Conservation (phyloP, 2,329 filamentous ascomycete species). For the Apiospora malaysiana region DNA sequence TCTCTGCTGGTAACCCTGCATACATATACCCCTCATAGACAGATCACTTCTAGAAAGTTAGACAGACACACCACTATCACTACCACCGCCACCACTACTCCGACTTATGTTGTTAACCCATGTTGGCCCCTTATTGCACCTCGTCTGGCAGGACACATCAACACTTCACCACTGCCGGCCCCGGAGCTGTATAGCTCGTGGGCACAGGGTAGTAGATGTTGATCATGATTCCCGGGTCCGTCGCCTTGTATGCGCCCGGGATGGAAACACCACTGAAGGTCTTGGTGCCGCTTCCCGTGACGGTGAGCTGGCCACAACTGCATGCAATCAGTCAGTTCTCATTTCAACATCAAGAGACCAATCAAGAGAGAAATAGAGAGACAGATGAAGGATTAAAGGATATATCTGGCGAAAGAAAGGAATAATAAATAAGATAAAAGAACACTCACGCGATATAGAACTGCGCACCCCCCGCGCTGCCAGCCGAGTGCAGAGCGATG, state of each 20-base stretch:
- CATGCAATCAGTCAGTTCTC: neutral
- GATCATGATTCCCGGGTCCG: slow-evolving; percentile 40
- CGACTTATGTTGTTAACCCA: neutral
- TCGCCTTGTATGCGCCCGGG: slow-evolving; percentile 45
- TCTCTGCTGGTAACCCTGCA: neutral
- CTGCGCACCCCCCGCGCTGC: slow-evolving; percentile 49
- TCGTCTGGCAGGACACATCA: neutral
- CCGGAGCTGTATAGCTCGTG: slow-evolving; percentile 37
- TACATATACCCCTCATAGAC: neutral
- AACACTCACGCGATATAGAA: slow-evolving; percentile 48
- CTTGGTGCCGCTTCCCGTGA: slow-evolving; percentile 49
- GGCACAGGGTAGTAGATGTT: slow-evolving; percentile 41
- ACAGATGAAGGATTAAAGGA: neutral
- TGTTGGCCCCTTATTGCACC: neutral
- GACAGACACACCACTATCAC: neutral
- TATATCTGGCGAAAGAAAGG: neutral
- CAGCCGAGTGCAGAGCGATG: slow-evolving; percentile 52
- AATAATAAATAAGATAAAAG: neutral
- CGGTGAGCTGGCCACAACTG: slow-evolving; percentile 42
- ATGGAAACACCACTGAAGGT: slow-evolving; percentile 36
- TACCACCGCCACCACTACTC: neutral
- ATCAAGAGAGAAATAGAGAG: neutral
- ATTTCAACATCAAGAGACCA: neutral
- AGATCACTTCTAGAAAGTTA: neutral
- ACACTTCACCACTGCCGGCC: slow-evolving; percentile 31